Evolutionary conservation across 768 basidiomycete genomes (phyloP).

Genomic region (Holtermanniella nyarrowii): DNA sequence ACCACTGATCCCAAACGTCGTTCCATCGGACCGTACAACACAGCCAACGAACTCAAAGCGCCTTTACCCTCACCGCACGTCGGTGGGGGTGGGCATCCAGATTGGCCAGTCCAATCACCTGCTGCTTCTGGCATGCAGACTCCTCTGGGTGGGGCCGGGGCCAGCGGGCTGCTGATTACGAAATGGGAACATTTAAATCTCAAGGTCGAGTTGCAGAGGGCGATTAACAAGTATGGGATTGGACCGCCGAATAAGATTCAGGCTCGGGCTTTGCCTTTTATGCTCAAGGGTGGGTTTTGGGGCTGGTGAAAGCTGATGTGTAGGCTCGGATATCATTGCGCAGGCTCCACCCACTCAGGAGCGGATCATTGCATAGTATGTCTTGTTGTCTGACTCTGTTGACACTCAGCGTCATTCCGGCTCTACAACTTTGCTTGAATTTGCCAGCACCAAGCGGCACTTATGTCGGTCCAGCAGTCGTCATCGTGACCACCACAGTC

Average conservation of each 20-base stretch:
- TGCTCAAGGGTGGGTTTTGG: constrained; percentile 45
- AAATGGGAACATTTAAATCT: constrained; percentile 93
- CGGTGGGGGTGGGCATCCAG: not conserved
- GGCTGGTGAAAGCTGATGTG: constrained; percentile 16
- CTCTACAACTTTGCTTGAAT: constrained; percentile 49
- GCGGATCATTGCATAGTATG: constrained; percentile 80
- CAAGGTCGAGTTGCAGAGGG: constrained; percentile 74
- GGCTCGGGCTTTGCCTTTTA: constrained; percentile 88
- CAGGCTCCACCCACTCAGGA: constrained; percentile 98
- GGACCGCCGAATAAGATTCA: constrained; percentile 99
- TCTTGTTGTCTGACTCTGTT: constrained; percentile 44
- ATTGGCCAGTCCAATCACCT: not conserved
- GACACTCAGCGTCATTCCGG: constrained; percentile 33
- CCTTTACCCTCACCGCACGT: not conserved
- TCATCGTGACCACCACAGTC: constrained; percentile 95
- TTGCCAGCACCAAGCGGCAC: constrained; percentile 46
- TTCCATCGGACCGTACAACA: not conserved
- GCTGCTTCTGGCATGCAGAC: not conserved
- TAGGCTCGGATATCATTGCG: constrained; percentile 92
- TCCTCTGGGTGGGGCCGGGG: constrained; percentile 4
- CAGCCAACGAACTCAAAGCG: not conserved
- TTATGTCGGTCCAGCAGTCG: constrained; percentile 68
- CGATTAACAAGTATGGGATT: constrained; percentile 90
- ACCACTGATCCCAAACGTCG: not conserved
- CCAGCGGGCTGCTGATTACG: constrained; percentile 62